Evolutionary conservation across 257 asterid genomes (phyloP).

Genomic region (Capsicum baccatum): DNA sequence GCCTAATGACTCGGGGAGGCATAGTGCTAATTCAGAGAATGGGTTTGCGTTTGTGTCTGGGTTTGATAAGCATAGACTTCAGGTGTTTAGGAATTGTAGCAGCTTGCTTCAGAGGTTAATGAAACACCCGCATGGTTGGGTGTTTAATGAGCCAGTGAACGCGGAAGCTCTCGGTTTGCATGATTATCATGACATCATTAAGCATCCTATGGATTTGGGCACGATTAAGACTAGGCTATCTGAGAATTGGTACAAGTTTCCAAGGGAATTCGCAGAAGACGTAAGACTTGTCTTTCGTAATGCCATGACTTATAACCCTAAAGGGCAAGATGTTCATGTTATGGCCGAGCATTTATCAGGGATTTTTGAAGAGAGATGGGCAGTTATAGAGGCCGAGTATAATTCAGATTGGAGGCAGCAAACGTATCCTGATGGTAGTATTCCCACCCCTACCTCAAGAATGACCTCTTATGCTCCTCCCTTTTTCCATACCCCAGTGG

Average conservation of each 20-base stretch:
- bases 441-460: conserved; percentile 63
- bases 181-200: conserved; percentile 81
- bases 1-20: conserved; percentile 60
- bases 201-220: conserved; percentile 93
- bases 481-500: conserved; percentile 42
- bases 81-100: conserved; percentile 64
- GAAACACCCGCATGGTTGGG: conserved; percentile 93
- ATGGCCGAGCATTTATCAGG: conserved; percentile 78
- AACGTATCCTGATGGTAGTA: conserved; percentile 64
- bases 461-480: conserved; percentile 52
- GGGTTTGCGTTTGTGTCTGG: conserved; percentile 50
- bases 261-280: conserved; percentile 82
- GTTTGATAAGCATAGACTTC: conserved; percentile 55
- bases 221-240: conserved; percentile 72
- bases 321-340: conserved; percentile 84
- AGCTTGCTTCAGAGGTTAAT: conserved; percentile 78
- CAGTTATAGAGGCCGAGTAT: conserved; percentile 65
- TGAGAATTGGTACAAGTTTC: conserved; percentile 70
- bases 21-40: conserved; percentile 45
- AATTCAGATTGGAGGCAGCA: conserved; percentile 63
- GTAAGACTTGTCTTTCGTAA: conserved; percentile 85
- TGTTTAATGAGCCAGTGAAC: conserved; percentile 85
- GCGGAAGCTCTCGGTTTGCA: conserved; percentile 64
- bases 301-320: conserved; percentile 93
- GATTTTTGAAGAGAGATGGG: conserved; percentile 89